phyloP scores from a whole-genome alignment of 2,329 filamentous ascomycete species.

The Apiospora kogelbergensis region DNA sequence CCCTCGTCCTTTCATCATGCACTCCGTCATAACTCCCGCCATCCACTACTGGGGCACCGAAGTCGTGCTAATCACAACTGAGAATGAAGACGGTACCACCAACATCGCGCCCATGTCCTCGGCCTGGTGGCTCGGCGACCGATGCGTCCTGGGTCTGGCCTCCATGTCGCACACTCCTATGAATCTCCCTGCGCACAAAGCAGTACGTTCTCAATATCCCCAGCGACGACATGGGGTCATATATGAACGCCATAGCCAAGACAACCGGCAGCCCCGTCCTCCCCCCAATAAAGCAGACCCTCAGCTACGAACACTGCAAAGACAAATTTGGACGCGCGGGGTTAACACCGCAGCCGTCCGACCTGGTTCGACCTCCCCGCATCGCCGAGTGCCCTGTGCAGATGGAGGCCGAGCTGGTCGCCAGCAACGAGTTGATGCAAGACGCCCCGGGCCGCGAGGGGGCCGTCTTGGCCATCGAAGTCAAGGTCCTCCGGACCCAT shows the following conservation, averaged over 20 bases:
- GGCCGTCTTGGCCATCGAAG: slow-evolving; percentile 32
- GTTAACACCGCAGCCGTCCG: slow-evolving; percentile 35
- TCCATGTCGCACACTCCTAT: slow-evolving; percentile 36
- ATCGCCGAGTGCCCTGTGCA: slow-evolving; percentile 41
- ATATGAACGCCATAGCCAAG: slow-evolving; percentile 37
- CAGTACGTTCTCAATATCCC: slow-evolving; percentile 44
- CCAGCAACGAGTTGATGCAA: slow-evolving; percentile 31
- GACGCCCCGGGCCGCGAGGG: slow-evolving; percentile 32
- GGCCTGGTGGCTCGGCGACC: slow-evolving; percentile 43
- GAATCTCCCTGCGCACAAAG: slow-evolving; percentile 40
- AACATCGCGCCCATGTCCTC: slow-evolving; percentile 46
- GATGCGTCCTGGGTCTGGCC: slow-evolving; percentile 41
- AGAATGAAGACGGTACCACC: slow-evolving; percentile 39
- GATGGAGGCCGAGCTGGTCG: slow-evolving; percentile 41
- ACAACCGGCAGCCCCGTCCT: slow-evolving; percentile 35
- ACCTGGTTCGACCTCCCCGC: slow-evolving; percentile 33
- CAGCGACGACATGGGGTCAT: slow-evolving; percentile 31
- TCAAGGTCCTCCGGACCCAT: slow-evolving; percentile 36
- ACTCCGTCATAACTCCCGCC: slow-evolving; percentile 34
- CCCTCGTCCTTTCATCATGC: background rate
- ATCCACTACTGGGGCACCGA: slow-evolving; percentile 43
- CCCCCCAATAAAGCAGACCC: slow-evolving; percentile 26
- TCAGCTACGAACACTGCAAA: slow-evolving; percentile 36
- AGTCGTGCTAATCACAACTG: slow-evolving; percentile 38
- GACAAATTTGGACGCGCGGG: slow-evolving; percentile 38